These are phyloP conservation scores for Microcos paniculata DNA, from an alignment of 345 rosid genomes.

Conservation along the genomic window DNA sequence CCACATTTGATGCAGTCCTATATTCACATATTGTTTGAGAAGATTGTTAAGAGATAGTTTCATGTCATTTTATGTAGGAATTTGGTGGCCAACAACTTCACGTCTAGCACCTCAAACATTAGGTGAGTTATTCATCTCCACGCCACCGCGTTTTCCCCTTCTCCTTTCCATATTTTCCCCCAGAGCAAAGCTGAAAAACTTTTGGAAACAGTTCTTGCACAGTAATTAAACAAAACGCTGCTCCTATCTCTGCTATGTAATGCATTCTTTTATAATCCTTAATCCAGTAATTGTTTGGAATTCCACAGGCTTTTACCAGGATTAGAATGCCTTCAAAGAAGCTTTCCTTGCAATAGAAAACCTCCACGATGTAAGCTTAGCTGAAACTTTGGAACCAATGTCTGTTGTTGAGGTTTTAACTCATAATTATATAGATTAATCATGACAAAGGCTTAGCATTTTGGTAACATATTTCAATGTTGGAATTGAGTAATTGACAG, in stretches of 20 bases:
- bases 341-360: background rate
- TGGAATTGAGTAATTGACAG: constrained; percentile 21
- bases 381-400: background rate
- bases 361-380: background rate
- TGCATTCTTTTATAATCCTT: background rate
- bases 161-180: too few species aligned
- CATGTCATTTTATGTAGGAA: constrained; percentile 29
- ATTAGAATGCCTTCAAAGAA: background rate
- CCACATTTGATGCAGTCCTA: background rate
- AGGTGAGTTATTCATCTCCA: constrained; percentile 12
- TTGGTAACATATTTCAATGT: background rate
- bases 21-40: background rate
- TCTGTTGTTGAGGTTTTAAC: background rate
- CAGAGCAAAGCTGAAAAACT: background rate
- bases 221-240: too few species aligned
- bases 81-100: constrained; percentile 32
- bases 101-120: constrained; percentile 14
- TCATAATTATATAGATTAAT: background rate
- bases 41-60: background rate
- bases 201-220: background rate
- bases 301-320: background rate
- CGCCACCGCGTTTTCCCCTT: background rate
- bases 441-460: background rate
- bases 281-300: background rate
- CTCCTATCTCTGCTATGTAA: too few species aligned